Percentiles rank a stretch among this genome's conserved stretches.
These are phyloP conservation scores for Apiospora marii DNA, from an alignment of 2,329 filamentous ascomycete species.

Conservation along the genomic window DNA sequence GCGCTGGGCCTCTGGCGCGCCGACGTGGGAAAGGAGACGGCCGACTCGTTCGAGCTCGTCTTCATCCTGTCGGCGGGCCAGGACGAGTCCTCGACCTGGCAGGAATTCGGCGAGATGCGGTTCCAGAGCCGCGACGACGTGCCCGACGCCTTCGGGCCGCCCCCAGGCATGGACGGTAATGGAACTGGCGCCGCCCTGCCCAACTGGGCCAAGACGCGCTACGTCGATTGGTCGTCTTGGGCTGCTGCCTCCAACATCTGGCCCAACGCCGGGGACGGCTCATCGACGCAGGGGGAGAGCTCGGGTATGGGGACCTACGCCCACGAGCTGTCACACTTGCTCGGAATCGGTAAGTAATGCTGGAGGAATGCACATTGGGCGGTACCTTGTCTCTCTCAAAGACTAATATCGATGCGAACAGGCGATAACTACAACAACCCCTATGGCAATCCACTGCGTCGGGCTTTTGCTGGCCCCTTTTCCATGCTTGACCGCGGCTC, in stretches of 20 bases:
- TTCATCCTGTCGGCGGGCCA: constrained; percentile 63
- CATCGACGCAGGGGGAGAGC: constrained; percentile 61
- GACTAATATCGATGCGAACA: background rate
- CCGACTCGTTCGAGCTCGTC: constrained; percentile 56
- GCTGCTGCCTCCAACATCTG: constrained; percentile 58
- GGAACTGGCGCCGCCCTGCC: constrained; percentile 42
- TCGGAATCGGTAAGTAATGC: constrained; percentile 48
- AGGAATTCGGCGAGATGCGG: constrained; percentile 64
- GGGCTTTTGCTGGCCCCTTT: constrained; percentile 59
- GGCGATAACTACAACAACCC: constrained; percentile 65
- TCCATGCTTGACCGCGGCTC: constrained; percentile 60
- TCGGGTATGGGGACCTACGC: constrained; percentile 62
- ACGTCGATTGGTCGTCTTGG: constrained; percentile 63
- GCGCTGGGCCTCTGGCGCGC: constrained; percentile 57
- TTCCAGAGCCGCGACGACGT: constrained; percentile 56
- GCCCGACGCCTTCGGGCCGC: constrained; percentile 57
- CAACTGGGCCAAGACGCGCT: constrained; percentile 58
- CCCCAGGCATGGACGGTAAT: constrained; percentile 33
- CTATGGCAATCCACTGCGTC: constrained; percentile 52
- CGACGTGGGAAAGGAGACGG: constrained; percentile 59
- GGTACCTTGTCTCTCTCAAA: background rate
- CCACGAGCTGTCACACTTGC: constrained; percentile 60
- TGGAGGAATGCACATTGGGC: background rate
- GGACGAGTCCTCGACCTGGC: constrained; percentile 63
- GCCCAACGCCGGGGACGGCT: constrained; percentile 61